Evolutionary conservation across 306 rosid genomes (phyloP), one percentile per base, ranked within the genome.

Genomic region (Oemleria cerasiformis): DNA sequence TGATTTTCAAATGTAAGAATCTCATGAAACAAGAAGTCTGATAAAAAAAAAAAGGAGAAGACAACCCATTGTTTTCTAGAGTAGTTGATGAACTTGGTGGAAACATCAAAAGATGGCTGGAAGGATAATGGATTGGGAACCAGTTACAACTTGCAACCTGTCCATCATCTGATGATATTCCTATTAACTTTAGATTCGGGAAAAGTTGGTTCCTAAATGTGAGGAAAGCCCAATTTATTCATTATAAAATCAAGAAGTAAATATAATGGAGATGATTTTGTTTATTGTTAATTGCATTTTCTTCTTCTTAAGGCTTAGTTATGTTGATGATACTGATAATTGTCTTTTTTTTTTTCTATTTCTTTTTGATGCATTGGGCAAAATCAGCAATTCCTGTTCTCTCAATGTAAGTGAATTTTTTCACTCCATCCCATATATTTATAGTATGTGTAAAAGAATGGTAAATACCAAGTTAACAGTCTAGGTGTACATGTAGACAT

Each of bases 321-420:
- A 63, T 65, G 54, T 21, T 41, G 56, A 76, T 65, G 73, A 76
- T 84, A 73, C 97, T 94, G 83, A 91, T 80, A 47, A 47, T 39
- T 30, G 7, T 79, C 17, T 75, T 45, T 70, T 63, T 67, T 73
- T 81, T 82, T 53, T 49, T 69, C 19, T 75, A 17, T 53, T 75
- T 74, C 39, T 17, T 76, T 56, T 80, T 80, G 76, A 70, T 79
- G 79, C 54, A 10, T 54, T 71, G 87, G 90, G 70, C 56, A 67
- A 83, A 74, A 71, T 67, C 99, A 95, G 99, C 96, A 54, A 95
- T 95, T 83, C 99, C 99, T 59, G 96, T 95, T 78, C 99, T 95
- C 68, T 95, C 99, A 21, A 91, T 89, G 99, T 95, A 85, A 91
- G 99, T 89, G 64, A 41, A 69, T 60, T 69, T 61, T 61, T 3